Percentiles rank a stretch among this genome's conserved stretches.
These are phyloP conservation scores for Penicillium odoratum DNA, from an alignment of 495 filamentous ascomycete species.

Conservation along the genomic window DNA sequence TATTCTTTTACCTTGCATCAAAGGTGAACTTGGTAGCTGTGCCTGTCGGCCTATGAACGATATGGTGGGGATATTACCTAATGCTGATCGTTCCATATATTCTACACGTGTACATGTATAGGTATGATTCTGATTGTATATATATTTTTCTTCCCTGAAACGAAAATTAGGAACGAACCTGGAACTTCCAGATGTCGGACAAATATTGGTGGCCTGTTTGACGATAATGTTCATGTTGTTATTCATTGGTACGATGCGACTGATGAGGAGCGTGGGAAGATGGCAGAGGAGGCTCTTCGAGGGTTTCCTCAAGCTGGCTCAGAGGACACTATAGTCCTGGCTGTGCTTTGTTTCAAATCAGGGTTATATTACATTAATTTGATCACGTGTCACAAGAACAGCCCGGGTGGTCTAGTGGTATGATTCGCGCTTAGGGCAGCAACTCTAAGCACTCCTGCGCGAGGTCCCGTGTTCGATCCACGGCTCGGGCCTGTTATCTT, in stretches of 20 bases:
- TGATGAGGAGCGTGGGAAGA: constrained; percentile 14
- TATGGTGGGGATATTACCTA: constrained; percentile 41
- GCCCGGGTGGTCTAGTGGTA: constrained; percentile 44
- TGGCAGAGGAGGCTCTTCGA: constrained; percentile 1
- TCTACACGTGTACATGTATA: too few relatives aligned
- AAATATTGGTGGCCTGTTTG: constrained; percentile 6
- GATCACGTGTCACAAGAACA: background rate
- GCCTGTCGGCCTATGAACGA: constrained; percentile 35
- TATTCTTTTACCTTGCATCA: constrained; percentile 27
- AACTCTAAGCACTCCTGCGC: constrained; percentile 1
- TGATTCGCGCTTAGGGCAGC: constrained; percentile 46
- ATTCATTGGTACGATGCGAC: constrained; percentile 4
- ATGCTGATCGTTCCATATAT: constrained; percentile 29
- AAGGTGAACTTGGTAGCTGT: constrained; percentile 30
- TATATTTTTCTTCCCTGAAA: constrained; percentile 1
- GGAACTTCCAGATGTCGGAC: background rate
- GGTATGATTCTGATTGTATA: too few relatives aligned
- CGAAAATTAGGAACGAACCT: background rate
- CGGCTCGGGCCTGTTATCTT: background rate
- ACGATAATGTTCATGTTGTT: background rate
- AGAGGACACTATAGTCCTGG: background rate
- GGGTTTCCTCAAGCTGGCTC: background rate
- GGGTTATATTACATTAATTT: too few relatives aligned
- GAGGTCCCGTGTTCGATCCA: constrained; percentile 1
- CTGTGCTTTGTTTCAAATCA: too few relatives aligned